A percentile compares a stretch with the other conserved stretches of the same genome.
Conservation (phyloP, 1,284 basidiomycete species). For the Pyrrhoderma noxium region DNA sequence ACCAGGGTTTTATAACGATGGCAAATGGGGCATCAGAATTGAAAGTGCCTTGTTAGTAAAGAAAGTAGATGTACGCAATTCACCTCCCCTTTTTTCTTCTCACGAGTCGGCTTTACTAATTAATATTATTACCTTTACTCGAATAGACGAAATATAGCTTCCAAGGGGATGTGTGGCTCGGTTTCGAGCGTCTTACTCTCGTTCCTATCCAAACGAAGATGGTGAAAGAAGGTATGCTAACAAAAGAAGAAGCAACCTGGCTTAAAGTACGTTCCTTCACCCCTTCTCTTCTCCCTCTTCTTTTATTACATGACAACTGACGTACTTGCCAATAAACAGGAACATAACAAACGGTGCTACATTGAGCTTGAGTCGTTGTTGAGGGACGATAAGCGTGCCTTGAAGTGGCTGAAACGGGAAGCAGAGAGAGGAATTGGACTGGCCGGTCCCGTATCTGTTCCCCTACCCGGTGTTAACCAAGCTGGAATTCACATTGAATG, state of each 20-base stretch:
- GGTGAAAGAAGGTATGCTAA: conserved; percentile 79
- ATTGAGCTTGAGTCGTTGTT: conserved; percentile 68
- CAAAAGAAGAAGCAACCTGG: conserved; percentile 84
- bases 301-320: conserved; percentile 1
- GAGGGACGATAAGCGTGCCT: conserved; percentile 71
- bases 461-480: not conserved
- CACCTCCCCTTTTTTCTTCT: not conserved
- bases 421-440: conserved; percentile 63
- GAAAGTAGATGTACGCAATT: conserved; percentile 50
- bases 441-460: conserved; percentile 43
- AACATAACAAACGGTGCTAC: conserved; percentile 78
- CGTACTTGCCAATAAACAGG: conserved; percentile 37
- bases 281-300: no score
- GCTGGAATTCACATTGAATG: conserved; percentile 66
- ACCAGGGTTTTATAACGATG: conserved; percentile 75
- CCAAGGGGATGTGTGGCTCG: conserved; percentile 71
- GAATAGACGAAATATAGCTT: conserved; percentile 71
- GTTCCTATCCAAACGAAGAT: conserved; percentile 92
- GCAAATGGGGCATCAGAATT: conserved; percentile 84
- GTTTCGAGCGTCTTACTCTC: conserved; percentile 83
- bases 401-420: conserved; percentile 77
- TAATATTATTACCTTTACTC: no score
- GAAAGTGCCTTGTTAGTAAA: conserved; percentile 77
- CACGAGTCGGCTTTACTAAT: conserved; percentile 11
- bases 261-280: conserved; percentile 52